These are phyloP conservation scores for Ustilago curta DNA, from an alignment of 1,284 basidiomycete species.

Conservation along the genomic window DNA sequence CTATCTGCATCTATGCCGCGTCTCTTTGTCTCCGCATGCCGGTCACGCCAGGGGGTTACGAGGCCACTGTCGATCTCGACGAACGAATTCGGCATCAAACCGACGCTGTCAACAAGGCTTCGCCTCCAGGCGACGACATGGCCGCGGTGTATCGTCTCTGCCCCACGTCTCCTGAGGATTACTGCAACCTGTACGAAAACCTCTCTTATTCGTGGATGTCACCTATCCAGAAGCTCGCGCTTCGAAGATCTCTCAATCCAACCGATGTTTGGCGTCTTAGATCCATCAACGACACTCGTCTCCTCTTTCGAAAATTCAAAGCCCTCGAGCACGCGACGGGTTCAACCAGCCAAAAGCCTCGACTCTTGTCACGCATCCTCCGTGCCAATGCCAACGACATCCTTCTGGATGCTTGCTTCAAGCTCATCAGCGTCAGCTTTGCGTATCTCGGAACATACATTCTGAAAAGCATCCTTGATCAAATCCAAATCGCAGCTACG, in stretches of 20 bases:
- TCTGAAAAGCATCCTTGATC: constrained; percentile 52
- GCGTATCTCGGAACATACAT: constrained; percentile 57
- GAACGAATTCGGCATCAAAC: constrained; percentile 34
- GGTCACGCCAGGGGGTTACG: constrained; percentile 49
- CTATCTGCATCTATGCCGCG: constrained; percentile 24
- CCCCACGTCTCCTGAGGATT: constrained; percentile 62
- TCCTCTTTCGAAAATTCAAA: constrained; percentile 48
- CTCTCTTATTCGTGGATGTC: constrained; percentile 62
- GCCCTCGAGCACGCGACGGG: constrained; percentile 7
- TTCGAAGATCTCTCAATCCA: constrained; percentile 43
- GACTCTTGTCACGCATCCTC: constrained; percentile 41
- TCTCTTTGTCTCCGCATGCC: constrained; percentile 47
- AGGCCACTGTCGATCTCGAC: constrained; percentile 38
- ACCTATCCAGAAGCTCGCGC: constrained; percentile 49
- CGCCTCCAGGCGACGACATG: constrained; percentile 19
- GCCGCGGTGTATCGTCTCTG: constrained; percentile 46
- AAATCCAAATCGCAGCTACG: constrained; percentile 37
- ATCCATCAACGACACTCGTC: constrained; percentile 53
- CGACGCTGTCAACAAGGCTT: constrained; percentile 5
- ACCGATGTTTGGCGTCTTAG: constrained; percentile 59
- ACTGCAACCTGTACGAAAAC: constrained; percentile 43
- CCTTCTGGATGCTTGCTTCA: constrained; percentile 53
- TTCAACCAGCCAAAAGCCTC: constrained; percentile 2
- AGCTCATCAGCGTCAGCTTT: constrained; percentile 54
- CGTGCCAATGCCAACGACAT: constrained; percentile 58